Percentiles rank a stretch among this genome's conserved stretches.
Evolutionary conservation across 192 early-diverging fungal species (phyloP).

Genomic region (Mortierella alpina): DNA sequence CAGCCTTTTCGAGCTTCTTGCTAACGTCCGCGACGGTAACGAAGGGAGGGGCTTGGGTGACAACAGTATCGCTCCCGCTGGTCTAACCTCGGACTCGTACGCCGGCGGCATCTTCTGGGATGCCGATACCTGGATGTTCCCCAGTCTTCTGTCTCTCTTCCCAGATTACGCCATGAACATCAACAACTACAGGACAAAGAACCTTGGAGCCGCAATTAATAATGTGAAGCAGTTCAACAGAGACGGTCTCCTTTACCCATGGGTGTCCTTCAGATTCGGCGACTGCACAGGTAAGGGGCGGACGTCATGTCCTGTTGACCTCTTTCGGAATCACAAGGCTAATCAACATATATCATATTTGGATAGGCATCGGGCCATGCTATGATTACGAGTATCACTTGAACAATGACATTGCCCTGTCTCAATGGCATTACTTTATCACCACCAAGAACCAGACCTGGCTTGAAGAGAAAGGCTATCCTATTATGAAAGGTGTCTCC

Average conservation of each 20-base stretch:
- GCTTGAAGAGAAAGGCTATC: slow-evolving; percentile 47
- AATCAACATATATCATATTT: background rate
- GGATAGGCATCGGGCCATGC: slow-evolving; percentile 50
- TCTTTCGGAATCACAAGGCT: no score
- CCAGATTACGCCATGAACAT: slow-evolving; percentile 52
- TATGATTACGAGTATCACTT: slow-evolving; percentile 55
- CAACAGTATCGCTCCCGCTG: slow-evolving; percentile 51
- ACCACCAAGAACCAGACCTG: slow-evolving; percentile 39
- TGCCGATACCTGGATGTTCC: slow-evolving; percentile 55
- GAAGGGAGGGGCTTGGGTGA: slow-evolving; percentile 44
- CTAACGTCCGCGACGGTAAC: slow-evolving; percentile 37
- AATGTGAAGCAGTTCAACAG: slow-evolving; percentile 43
- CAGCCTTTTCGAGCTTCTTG: slow-evolving; percentile 44
- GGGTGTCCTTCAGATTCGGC: slow-evolving; percentile 45
- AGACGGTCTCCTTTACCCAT: slow-evolving; percentile 43
- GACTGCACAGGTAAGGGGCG: slow-evolving; percentile 43
- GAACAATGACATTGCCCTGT: slow-evolving; percentile 53
- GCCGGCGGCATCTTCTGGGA: slow-evolving; percentile 55
- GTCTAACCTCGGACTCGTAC: slow-evolving; percentile 50
- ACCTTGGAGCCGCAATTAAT: slow-evolving; percentile 34
- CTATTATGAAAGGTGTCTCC: slow-evolving; percentile 48
- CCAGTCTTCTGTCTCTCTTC: slow-evolving; percentile 43
- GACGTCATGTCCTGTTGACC: background rate
- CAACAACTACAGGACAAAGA: slow-evolving; percentile 54
- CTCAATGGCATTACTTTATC: slow-evolving; percentile 52